phyloP scores from a whole-genome alignment of 2,329 filamentous ascomycete species.

The Calonectria crousiana region DNA sequence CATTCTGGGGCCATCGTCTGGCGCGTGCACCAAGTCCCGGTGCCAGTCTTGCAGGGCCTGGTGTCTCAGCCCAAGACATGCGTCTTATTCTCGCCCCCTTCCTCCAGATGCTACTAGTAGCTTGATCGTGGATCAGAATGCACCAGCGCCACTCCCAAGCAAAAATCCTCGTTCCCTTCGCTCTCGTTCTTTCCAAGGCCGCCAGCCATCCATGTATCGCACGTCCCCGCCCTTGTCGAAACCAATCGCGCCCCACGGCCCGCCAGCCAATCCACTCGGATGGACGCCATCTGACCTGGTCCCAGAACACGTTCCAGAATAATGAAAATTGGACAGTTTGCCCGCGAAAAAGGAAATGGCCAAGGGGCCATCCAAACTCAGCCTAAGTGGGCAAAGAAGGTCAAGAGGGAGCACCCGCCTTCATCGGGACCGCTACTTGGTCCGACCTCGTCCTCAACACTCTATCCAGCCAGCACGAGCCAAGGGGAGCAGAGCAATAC shows the following conservation, averaged over 20 bases:
- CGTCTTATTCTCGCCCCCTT: conserved; percentile 11
- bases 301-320: conserved; percentile 17
- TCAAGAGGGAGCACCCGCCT: conserved; percentile 10
- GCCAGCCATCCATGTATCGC: neutral
- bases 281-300: neutral
- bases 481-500: neutral
- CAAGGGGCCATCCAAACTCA: neutral
- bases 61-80: conserved; percentile 37
- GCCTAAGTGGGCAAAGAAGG: neutral
- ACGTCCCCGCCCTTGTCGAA: conserved; percentile 7
- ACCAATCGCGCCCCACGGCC: conserved; percentile 1
- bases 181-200: neutral
- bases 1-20: conserved; percentile 6
- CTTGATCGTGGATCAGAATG: neutral
- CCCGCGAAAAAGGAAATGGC: neutral
- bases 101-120: neutral
- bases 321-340: conserved; percentile 6
- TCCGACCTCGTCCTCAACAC: neutral
- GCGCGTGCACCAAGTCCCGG: conserved; percentile 6
- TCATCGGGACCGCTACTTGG: conserved; percentile 4
- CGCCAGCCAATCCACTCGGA: neutral
- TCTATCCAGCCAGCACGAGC: neutral
- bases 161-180: neutral
- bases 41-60: conserved; percentile 13
- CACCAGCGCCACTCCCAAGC: neutral